Base-by-base conservation (phyloP, 805 yeast genomes). In the Candida sithepensis region DNA sequence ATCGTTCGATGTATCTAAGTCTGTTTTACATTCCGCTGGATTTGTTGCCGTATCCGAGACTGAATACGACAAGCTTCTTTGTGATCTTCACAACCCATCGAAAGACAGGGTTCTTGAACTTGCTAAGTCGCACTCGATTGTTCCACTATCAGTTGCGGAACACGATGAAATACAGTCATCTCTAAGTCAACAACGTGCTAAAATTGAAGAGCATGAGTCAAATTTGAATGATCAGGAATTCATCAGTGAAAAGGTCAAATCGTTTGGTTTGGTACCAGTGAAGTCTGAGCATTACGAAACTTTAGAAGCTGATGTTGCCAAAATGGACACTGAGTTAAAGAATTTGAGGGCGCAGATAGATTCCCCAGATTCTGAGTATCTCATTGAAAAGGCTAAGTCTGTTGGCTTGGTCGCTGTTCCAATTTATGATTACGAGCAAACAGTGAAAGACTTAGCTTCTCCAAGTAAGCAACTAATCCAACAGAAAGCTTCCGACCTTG, bases 391-490 rank as follows among this genome's bases (percentile, higher is more conserved):
- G 38, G 54, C 64, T 1, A 33, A 41, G 1, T 33, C 18, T 12
- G 43, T 39, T 6, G 64, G 57, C 19, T 43, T 48, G 16, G 46
- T 42, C 3, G 52, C 63, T 4, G 30, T 64, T 16, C 39, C 50
- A 12, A 5, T 23, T n/a, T 42, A 52, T 24, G 63, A 61, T 16
- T 48, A 64, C n/a, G 60, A 60, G 8, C 34, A 49, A n/a, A 56
- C 47, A 9, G 30, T 14, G n/a, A 10, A 22, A n/a, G 18, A 14
- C 5, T 49, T 67, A 8, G 19, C 71, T 13, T 30, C 43, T 8
- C 48, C 68, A 3, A 48, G 42, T 36, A 59, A 50, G 18, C 58
- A 49, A 26, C 41, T 45, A 23, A 37, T 43, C 14, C 18, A 9
- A 28, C 21, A 43, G 10, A 43, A 46, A 18, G 45, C 48, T 26